Evolutionary conservation across 805 yeast species (phyloP).

Genomic region (Kuraishia hungarica): DNA sequence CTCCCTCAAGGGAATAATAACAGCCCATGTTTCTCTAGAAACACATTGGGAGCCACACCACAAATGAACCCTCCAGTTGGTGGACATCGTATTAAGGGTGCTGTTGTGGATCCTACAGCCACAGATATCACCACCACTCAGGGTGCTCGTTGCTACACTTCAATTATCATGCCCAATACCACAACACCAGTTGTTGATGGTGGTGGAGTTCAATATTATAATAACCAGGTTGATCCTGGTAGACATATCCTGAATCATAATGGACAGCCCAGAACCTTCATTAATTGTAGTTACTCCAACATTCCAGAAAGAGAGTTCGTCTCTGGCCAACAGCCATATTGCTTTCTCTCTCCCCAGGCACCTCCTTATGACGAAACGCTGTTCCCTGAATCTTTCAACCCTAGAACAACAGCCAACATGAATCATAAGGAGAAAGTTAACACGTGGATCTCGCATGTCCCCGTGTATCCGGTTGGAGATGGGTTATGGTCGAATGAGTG

Average conservation of each 20-base stretch:
- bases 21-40: background rate
- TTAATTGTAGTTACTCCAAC: background rate
- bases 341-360: background rate
- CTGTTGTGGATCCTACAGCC: background rate
- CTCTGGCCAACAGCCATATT: background rate
- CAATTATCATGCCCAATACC: background rate
- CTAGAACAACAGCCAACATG: slow-evolving; percentile 57
- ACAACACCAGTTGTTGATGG: background rate
- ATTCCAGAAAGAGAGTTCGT: background rate
- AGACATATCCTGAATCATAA: background rate
- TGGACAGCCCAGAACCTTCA: background rate
- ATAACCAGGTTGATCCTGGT: background rate
- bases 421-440: slow-evolving; percentile 56
- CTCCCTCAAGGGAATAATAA: background rate
- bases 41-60: background rate
- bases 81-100: background rate
- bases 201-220: background rate
- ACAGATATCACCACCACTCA: background rate
- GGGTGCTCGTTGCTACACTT: background rate
- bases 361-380: background rate
- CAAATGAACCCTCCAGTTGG: background rate
- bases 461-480: slow-evolving; percentile 26
- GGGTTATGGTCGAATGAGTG: slow-evolving; percentile 32
- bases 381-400: slow-evolving; percentile 48
- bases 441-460: slow-evolving; percentile 55